Evolutionary conservation across 2,329 filamentous ascomycete species (phyloP).

Genomic region (Cadophora sp.): DNA sequence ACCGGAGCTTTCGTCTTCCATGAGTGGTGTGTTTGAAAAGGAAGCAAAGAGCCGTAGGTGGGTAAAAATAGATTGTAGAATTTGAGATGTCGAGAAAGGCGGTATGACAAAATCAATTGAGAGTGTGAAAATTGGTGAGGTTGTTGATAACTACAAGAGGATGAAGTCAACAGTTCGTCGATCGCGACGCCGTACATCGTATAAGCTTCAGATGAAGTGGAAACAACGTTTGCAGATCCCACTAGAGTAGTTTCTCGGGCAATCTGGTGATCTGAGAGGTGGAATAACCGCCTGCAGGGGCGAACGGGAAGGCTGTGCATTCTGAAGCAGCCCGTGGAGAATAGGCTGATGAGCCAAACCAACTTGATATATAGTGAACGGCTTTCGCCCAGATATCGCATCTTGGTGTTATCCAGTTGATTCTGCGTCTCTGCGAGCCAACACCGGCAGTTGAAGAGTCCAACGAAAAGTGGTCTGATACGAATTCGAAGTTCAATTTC

Average conservation of each 20-base stretch:
- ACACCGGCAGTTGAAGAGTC: not conserved
- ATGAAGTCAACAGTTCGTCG: not conserved
- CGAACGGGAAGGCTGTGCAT: constrained; percentile 30
- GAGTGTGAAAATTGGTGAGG: not conserved
- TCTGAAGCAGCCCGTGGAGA: constrained; percentile 22
- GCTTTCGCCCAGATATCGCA: not conserved
- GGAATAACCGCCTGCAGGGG: constrained; percentile 17
- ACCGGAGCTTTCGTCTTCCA: constrained; percentile 13
- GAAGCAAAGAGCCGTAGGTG: not conserved
- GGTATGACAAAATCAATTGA: not conserved
- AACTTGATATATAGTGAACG: constrained; percentile 22
- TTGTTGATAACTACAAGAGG: not conserved
- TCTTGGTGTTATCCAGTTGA: not conserved
- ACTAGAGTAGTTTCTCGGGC: constrained; percentile 8
- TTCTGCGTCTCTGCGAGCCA: not conserved
- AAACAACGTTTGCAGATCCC: constrained; percentile 23
- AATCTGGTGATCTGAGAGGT: constrained; percentile 23
- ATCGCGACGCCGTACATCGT: not conserved
- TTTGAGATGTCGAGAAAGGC: not conserved
- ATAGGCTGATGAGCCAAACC: constrained; percentile 22
- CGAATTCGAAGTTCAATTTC: not conserved
- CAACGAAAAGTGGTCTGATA: not conserved
- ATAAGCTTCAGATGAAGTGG: constrained; percentile 22
- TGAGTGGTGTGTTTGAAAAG: constrained; percentile 15
- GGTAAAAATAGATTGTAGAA: not conserved